Evolutionary conservation across 352 stramenopile species (phyloP).

Genomic region (Pythium aristosporum): DNA sequence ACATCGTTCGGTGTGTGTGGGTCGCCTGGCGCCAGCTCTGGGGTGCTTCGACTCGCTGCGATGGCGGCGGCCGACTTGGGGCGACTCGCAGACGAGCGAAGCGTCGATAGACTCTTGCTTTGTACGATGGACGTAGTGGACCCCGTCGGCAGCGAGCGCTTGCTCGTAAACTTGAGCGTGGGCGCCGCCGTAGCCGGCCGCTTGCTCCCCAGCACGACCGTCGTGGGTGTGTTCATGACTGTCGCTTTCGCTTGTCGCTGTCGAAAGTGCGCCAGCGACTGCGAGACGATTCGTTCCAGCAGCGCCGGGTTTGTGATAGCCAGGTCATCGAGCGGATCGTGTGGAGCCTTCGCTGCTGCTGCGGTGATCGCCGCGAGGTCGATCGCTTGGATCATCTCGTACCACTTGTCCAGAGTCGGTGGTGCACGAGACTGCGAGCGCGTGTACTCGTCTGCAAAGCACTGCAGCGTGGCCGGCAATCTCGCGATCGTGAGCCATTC

Average conservation of each 20-base stretch:
- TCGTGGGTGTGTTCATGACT: not conserved
- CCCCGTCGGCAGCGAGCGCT: constrained; percentile 14
- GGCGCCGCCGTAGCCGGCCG: constrained; percentile 1
- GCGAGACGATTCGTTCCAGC: constrained; percentile 20
- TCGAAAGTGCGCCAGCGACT: constrained; percentile 6
- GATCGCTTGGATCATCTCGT: constrained; percentile 24
- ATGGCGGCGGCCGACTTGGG: constrained; percentile 47
- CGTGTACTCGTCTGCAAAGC: constrained; percentile 41
- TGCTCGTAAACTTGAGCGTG: constrained; percentile 15
- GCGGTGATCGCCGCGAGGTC: constrained; percentile 8
- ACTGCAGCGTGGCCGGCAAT: constrained; percentile 35
- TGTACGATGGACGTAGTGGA: not conserved
- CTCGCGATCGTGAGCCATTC: constrained; percentile 44
- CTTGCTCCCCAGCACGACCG: constrained; percentile 16
- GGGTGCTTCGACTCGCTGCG: constrained; percentile 22
- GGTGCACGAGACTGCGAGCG: constrained; percentile 17
- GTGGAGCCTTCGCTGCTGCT: not conserved
- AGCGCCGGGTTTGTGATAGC: not conserved
- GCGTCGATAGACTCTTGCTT: not conserved
- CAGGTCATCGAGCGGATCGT: not conserved
- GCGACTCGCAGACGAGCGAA: constrained; percentile 22
- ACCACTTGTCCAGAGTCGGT: constrained; percentile 31
- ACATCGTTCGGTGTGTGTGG: too few species aligned
- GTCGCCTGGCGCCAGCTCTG: not conserved
- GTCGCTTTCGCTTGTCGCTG: constrained; percentile 1